Conservation (phyloP, 768 basidiomycete species). For the Termitomyces eurrhizus region DNA sequence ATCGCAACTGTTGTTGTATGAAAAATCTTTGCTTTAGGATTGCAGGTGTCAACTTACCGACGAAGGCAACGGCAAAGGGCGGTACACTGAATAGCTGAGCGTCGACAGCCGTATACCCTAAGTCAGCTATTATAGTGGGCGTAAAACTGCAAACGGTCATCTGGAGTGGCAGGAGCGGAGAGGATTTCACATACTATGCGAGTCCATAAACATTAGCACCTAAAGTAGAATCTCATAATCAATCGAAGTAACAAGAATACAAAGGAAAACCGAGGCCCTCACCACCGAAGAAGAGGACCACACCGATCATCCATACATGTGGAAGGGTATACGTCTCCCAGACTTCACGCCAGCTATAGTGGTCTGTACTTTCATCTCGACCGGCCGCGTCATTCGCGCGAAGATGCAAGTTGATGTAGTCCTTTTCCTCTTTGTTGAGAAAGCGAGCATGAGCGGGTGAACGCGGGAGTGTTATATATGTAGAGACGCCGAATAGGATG, state of each 20-base stretch:
- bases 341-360: background rate
- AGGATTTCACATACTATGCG: background rate
- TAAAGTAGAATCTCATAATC: background rate
- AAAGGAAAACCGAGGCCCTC: background rate
- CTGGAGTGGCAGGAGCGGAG: too few species aligned
- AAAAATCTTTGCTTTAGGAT: background rate
- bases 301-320: background rate
- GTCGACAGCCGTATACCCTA: slow-evolving; percentile 50
- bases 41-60: slow-evolving; percentile 28
- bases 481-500: background rate
- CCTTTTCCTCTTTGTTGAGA: background rate
- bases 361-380: background rate
- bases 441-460: background rate
- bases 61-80: slow-evolving; percentile 47
- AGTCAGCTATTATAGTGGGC: slow-evolving; percentile 17
- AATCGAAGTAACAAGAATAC: too few species aligned
- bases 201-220: background rate
- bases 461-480: background rate
- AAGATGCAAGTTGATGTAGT: background rate
- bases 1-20: slow-evolving; percentile 25
- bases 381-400: background rate
- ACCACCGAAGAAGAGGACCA: background rate
- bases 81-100: slow-evolving; percentile 64
- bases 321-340: background rate
- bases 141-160: background rate